A percentile compares a stretch with the other conserved stretches of the same genome.
Conservation (phyloP, 306 rosid genomes). For the Vigna trinervia region DNA sequence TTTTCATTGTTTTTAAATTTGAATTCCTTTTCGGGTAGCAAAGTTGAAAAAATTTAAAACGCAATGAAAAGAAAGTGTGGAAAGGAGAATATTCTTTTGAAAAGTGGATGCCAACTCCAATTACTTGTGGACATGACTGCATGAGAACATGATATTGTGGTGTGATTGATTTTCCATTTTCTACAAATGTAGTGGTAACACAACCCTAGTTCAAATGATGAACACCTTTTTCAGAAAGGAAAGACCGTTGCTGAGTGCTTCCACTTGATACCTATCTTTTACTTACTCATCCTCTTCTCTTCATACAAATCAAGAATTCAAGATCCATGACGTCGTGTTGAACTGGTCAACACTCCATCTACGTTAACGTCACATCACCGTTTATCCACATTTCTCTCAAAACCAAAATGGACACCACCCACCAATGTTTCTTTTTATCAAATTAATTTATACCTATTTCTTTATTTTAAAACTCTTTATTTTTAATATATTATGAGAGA, state of each 20-base stretch:
- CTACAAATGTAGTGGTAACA: not conserved
- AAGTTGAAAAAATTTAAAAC: not conserved
- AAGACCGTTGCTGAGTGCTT: constrained; percentile 51
- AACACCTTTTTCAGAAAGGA: constrained; percentile 38
- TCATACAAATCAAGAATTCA: not conserved
- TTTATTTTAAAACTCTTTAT: not conserved
- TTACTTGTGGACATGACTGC: not conserved
- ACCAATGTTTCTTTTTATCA: not conserved
- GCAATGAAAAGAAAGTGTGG: not conserved
- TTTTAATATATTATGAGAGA: not conserved
- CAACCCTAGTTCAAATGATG: constrained; percentile 13
- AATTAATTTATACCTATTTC: too few relatives aligned
- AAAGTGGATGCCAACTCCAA: constrained; percentile 13
- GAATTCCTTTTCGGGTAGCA: too few relatives aligned
- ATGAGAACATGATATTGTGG: not conserved
- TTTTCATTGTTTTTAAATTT: too few relatives aligned
- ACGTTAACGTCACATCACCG: not conserved
- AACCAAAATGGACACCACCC: not conserved
- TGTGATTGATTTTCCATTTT: constrained; percentile 2
- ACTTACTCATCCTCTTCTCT: not conserved
- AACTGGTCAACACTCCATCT: constrained; percentile 15
- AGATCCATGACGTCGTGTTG: not conserved
- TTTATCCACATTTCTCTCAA: constrained; percentile 2
- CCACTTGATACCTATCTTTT: constrained; percentile 21
- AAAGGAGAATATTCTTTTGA: not conserved